Conservation (phyloP, 257 asterid genomes). For the Solanum tarijense region DNA sequence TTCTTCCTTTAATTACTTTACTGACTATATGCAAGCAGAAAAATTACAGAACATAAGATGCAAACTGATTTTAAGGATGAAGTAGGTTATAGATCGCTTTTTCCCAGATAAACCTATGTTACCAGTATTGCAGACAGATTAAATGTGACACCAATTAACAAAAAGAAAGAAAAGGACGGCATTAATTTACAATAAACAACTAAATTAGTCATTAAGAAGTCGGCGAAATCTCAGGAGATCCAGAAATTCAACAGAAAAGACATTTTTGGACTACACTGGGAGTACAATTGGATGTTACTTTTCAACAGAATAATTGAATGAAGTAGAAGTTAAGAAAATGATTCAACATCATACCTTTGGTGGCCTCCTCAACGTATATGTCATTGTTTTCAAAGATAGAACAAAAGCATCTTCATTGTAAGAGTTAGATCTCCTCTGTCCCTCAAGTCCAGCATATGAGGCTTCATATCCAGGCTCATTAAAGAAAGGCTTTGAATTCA, state of each 20-base stretch:
- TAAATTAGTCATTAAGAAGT: not conserved
- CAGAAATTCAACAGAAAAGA: not conserved
- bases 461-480: constrained; percentile 43
- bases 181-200: not conserved
- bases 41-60: not conserved
- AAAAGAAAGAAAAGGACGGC: not conserved
- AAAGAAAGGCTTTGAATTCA: constrained; percentile 39
- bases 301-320: not conserved
- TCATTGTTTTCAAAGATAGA: constrained; percentile 44
- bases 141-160: not conserved
- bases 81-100: not conserved
- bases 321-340: not conserved
- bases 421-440: constrained; percentile 18
- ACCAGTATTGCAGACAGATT: not conserved
- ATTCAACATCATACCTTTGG: constrained; percentile 28
- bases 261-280: not conserved
- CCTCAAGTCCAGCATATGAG: constrained; percentile 20
- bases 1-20: not conserved
- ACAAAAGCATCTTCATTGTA: constrained; percentile 32
- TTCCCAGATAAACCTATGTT: not conserved
- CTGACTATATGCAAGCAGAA: not conserved
- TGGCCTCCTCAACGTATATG: constrained; percentile 36
- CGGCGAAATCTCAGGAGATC: not conserved
- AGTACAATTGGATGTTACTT: not conserved
- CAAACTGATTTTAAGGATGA: not conserved